Percentiles rank a stretch among this genome's conserved stretches.
Evolutionary conservation across 306 rosid genomes (phyloP).

Genomic region (Arachis stenosperma): DNA sequence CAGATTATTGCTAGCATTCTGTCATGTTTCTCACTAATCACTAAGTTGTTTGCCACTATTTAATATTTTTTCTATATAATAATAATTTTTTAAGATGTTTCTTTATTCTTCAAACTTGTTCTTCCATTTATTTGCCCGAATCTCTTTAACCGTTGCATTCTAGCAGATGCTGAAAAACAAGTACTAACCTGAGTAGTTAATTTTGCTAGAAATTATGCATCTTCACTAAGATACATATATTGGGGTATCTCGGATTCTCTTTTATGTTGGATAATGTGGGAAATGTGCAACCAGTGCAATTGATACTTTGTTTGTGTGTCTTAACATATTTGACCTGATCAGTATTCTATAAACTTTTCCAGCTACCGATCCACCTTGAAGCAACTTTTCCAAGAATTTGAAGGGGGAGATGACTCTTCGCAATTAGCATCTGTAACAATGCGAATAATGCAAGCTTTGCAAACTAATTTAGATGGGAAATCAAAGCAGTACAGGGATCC

Average conservation of each 20-base stretch:
- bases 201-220: too few species aligned
- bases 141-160: too few species aligned
- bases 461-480: conserved; percentile 93
- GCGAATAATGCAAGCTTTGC: conserved; percentile 98
- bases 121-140: too few species aligned
- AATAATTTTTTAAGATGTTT: background rate
- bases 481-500: conserved; percentile 90
- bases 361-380: conserved; percentile 96
- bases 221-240: too few species aligned
- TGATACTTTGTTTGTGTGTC: too few species aligned
- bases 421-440: conserved; percentile 89
- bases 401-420: conserved; percentile 66
- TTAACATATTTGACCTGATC: conserved; percentile 33
- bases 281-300: background rate
- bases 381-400: conserved; percentile 95
- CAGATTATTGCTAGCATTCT: conserved; percentile 32
- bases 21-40: background rate
- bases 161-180: too few species aligned
- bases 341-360: conserved; percentile 37
- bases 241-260: too few species aligned
- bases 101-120: background rate
- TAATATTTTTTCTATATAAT: background rate
- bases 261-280: background rate
- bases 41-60: conserved; percentile 16
- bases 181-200: too few species aligned